Evolutionary conservation across 2,329 filamentous ascomycete genomes (phyloP).

Genomic region (Leptosphaerulina australis): DNA sequence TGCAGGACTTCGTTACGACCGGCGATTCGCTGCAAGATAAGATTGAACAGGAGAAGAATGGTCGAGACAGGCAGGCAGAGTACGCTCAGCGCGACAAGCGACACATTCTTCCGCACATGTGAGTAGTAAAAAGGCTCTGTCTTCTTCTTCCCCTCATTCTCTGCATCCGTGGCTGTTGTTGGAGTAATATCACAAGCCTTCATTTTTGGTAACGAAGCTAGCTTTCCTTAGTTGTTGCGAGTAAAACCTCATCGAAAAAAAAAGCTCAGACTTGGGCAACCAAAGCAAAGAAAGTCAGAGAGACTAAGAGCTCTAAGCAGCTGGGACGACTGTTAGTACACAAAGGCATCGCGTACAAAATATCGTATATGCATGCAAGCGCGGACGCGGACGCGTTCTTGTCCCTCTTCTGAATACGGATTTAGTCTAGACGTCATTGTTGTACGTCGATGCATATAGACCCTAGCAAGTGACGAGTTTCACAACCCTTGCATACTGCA

Average conservation of each 20-base stretch:
- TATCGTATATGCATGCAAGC: constrained; percentile 24
- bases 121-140: constrained; percentile 36
- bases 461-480: constrained; percentile 17
- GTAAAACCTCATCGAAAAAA: constrained; percentile 14
- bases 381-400: constrained; percentile 19
- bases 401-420: constrained; percentile 12
- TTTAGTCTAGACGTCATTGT: constrained; percentile 44
- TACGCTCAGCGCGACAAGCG: constrained; percentile 54
- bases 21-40: constrained; percentile 32
- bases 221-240: constrained; percentile 14
- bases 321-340: constrained; percentile 20
- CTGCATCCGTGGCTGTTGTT: constrained; percentile 18
- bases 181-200: constrained; percentile 5
- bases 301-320: constrained; percentile 14
- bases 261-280: constrained; percentile 8
- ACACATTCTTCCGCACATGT: constrained; percentile 57
- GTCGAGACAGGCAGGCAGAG: constrained; percentile 58
- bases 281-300: constrained; percentile 3
- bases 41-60: constrained; percentile 26
- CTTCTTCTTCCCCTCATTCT: constrained; percentile 12
- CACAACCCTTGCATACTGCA: constrained; percentile 9
- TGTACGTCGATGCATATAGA: constrained; percentile 22
- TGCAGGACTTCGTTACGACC: constrained; percentile 26
- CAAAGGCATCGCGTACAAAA: constrained; percentile 9
- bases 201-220: constrained; percentile 1